Evolutionary conservation across 805 yeast species (phyloP).

Genomic region (Blastobotrys terrestris): DNA sequence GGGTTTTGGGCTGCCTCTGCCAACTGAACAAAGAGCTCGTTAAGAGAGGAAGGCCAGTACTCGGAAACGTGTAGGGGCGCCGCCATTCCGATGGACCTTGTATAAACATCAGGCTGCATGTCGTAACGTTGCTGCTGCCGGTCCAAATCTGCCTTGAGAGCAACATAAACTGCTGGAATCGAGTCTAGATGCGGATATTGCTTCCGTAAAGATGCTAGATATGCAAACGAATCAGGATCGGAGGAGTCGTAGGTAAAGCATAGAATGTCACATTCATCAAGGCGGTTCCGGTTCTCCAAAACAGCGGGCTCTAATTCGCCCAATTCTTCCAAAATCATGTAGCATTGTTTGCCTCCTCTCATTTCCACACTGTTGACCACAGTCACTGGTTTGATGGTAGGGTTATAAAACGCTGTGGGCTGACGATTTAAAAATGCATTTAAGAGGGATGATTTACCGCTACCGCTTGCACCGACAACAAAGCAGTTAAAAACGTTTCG

Average conservation of each 20-base stretch:
- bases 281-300: slow-evolving; percentile 57
- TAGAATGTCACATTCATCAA: slow-evolving; percentile 84
- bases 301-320: slow-evolving; percentile 84
- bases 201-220: slow-evolving; percentile 62
- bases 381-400: slow-evolving; percentile 72
- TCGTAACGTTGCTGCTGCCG: slow-evolving; percentile 88
- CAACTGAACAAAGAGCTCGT: slow-evolving; percentile 77
- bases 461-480: slow-evolving; percentile 73
- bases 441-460: slow-evolving; percentile 82
- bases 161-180: slow-evolving; percentile 83
- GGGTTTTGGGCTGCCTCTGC: slow-evolving; percentile 87
- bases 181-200: slow-evolving; percentile 52
- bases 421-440: slow-evolving; percentile 76
- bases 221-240: slow-evolving; percentile 90
- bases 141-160: slow-evolving; percentile 90
- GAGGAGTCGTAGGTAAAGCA: slow-evolving; percentile 91
- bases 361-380: slow-evolving; percentile 91
- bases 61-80: slow-evolving; percentile 91
- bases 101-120: slow-evolving; percentile 81
- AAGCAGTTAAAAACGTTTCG: slow-evolving; percentile 90
- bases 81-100: slow-evolving; percentile 55
- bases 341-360: slow-evolving; percentile 93
- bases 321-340: slow-evolving; percentile 80
- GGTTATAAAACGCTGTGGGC: slow-evolving; percentile 63
- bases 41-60: slow-evolving; percentile 79